Percentiles rank a stretch among this genome's conserved stretches.
These are phyloP conservation scores for Teunomyces pallodes DNA, from an alignment of 805 yeast species.

Conservation along the genomic window DNA sequence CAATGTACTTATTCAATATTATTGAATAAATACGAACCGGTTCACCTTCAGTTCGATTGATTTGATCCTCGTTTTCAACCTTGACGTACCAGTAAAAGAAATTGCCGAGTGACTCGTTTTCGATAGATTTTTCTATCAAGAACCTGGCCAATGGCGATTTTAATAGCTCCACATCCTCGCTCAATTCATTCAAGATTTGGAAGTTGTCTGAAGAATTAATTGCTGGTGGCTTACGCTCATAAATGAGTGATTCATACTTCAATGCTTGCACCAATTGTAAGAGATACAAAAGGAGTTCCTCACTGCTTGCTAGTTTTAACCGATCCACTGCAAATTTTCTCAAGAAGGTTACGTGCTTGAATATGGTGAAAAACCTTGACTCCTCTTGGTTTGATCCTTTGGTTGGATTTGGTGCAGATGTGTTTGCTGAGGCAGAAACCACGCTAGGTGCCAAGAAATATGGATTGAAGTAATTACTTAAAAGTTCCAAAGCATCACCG, in stretches of 20 bases:
- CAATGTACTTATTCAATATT: slow-evolving; percentile 42
- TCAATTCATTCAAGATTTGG: slow-evolving; percentile 16
- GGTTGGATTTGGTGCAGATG: background rate
- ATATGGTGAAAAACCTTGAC: slow-evolving; percentile 29
- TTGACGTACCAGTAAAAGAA: slow-evolving; percentile 89
- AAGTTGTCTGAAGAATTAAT: slow-evolving; percentile 12
- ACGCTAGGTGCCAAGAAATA: slow-evolving; percentile 22
- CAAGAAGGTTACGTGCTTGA: slow-evolving; percentile 52
- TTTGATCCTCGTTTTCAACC: slow-evolving; percentile 76
- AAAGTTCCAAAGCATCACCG: slow-evolving; percentile 81
- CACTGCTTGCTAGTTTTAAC: slow-evolving; percentile 71
- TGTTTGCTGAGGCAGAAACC: background rate
- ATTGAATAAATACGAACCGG: slow-evolving; percentile 28
- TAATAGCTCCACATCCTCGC: slow-evolving; percentile 15
- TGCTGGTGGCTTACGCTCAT: slow-evolving; percentile 13
- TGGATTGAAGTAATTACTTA: slow-evolving; percentile 73
- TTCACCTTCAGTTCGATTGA: slow-evolving; percentile 15
- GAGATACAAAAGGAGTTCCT: slow-evolving; percentile 75
- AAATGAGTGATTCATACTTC: slow-evolving; percentile 59
- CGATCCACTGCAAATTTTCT: slow-evolving; percentile 88
- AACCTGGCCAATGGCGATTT: slow-evolving; percentile 71
- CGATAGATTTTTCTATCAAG: slow-evolving; percentile 66
- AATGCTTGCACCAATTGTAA: slow-evolving; percentile 91
- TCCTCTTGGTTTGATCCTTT: slow-evolving; percentile 22
- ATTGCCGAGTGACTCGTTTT: slow-evolving; percentile 68